phyloP scores from a whole-genome alignment of 306 rosid genomes.

The Fragaria vesca region DNA sequence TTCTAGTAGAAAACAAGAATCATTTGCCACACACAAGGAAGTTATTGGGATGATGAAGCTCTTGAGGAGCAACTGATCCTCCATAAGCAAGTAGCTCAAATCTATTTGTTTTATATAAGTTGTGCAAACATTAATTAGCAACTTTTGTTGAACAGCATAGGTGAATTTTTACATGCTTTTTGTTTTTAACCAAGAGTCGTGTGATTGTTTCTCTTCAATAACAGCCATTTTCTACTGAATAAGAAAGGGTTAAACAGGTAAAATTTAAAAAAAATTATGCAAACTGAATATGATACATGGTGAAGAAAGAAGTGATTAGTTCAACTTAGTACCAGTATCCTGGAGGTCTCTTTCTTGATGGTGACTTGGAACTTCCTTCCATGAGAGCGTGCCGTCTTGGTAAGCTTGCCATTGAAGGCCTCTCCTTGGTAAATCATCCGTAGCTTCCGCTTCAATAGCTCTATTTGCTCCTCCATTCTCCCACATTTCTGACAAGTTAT shows the following conservation, averaged over 20 bases:
- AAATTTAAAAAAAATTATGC: background rate
- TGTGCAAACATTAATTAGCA: background rate
- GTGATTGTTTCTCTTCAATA: background rate
- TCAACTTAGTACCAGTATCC: conserved; percentile 61
- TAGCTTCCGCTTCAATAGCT: conserved; percentile 70
- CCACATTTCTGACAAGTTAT: conserved; percentile 72
- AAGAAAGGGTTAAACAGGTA: no score
- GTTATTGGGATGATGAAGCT: background rate
- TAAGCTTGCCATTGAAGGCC: conserved; percentile 83
- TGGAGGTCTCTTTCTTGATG: conserved; percentile 83
- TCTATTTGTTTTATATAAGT: background rate
- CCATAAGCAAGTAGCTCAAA: background rate
- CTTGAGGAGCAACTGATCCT: background rate
- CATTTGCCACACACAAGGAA: background rate
- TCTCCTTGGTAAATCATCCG: conserved; percentile 71
- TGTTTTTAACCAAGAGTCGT: background rate
- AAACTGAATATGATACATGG: background rate
- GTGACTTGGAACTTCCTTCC: conserved; percentile 92
- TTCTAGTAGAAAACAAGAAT: background rate
- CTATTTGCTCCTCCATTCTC: conserved; percentile 80
- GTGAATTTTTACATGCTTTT: background rate
- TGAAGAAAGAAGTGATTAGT: background rate
- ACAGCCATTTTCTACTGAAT: background rate
- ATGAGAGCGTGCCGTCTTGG: conserved; percentile 87
- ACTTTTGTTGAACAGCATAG: background rate